Conservation (phyloP, 2,329 filamentous ascomycete species). For the Coniochaeta prunicola region DNA sequence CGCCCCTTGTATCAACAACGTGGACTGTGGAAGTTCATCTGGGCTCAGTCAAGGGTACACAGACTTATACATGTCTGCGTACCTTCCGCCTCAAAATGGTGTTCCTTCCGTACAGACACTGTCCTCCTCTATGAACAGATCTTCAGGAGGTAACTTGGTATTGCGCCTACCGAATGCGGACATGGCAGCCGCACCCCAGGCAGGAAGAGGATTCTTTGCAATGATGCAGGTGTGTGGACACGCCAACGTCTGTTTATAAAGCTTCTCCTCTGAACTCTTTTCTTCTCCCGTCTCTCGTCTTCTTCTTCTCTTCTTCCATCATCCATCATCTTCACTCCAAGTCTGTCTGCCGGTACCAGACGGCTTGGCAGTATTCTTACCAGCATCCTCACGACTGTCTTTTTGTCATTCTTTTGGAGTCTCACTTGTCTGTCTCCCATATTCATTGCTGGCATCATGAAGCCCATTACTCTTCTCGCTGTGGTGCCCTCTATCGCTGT, state of each 20-base stretch:
- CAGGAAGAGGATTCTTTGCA: neutral
- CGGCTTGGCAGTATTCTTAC: neutral
- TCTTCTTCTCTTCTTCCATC: neutral
- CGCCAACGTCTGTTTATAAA: neutral
- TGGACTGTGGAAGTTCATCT: no score
- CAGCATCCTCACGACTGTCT: neutral
- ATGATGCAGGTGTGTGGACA: neutral
- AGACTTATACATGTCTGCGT: no score
- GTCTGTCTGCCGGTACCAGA: neutral
- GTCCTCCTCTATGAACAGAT: neutral
- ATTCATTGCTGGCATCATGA: neutral
- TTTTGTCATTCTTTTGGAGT: slow-evolving; percentile 1
- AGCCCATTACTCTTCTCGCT: neutral
- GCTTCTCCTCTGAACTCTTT: neutral
- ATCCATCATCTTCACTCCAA: neutral
- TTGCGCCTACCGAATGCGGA: neutral
- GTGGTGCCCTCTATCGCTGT: neutral
- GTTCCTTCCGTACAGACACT: neutral
- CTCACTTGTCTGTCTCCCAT: neutral
- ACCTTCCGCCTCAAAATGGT: neutral
- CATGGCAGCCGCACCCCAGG: neutral
- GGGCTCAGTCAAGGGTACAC: no score
- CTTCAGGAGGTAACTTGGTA: no score
- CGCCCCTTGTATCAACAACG: no score
- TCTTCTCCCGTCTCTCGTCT: neutral